Evolutionary conservation across 768 basidiomycete species (phyloP).

Genomic region (Ramaria rubella): DNA sequence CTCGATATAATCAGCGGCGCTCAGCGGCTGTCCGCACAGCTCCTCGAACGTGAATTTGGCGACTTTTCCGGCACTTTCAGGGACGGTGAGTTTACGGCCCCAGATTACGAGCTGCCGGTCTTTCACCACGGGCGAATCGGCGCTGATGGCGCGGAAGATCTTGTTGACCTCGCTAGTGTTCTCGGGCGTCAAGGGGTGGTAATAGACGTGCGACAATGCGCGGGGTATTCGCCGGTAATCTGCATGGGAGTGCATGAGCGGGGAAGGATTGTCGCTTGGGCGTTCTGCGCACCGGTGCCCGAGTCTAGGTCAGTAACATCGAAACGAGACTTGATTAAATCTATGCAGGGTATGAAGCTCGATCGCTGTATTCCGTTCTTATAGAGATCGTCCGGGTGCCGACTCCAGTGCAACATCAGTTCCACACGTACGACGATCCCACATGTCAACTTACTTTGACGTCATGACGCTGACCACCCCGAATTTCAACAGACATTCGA

Average conservation of each 20-base stretch:
- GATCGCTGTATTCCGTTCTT: constrained; percentile 97
- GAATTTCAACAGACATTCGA: constrained; percentile 79
- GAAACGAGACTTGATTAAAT: constrained; percentile 82
- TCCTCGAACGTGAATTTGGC: constrained; percentile 84
- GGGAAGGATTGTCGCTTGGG: neutral
- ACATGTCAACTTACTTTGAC: constrained; percentile 89
- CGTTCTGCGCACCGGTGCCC: constrained; percentile 63
- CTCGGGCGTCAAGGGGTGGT: constrained; percentile 64
- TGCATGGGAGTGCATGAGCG: constrained; percentile 24
- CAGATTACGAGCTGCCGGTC: constrained; percentile 75
- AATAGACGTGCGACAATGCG: constrained; percentile 91
- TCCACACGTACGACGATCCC: too few species aligned
- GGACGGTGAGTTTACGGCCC: constrained; percentile 78
- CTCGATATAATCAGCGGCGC: constrained; percentile 94
- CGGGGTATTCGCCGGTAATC: constrained; percentile 95
- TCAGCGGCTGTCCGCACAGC: constrained; percentile 82
- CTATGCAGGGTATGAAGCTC: constrained; percentile 92
- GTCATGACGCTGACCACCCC: constrained; percentile 96
- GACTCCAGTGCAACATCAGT: constrained; percentile 42
- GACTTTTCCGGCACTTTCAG: constrained; percentile 70
- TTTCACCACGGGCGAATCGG: constrained; percentile 41
- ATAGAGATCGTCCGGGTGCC: constrained; percentile 95
- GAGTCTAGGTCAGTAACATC: constrained; percentile 91
- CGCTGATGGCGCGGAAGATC: constrained; percentile 70
- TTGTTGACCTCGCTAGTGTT: constrained; percentile 69